Percentiles rank a stretch among this genome's conserved stretches.
These are phyloP conservation scores for Termitomyces bulborhizus DNA, from an alignment of 768 basidiomycete genomes.

Conservation along the genomic window DNA sequence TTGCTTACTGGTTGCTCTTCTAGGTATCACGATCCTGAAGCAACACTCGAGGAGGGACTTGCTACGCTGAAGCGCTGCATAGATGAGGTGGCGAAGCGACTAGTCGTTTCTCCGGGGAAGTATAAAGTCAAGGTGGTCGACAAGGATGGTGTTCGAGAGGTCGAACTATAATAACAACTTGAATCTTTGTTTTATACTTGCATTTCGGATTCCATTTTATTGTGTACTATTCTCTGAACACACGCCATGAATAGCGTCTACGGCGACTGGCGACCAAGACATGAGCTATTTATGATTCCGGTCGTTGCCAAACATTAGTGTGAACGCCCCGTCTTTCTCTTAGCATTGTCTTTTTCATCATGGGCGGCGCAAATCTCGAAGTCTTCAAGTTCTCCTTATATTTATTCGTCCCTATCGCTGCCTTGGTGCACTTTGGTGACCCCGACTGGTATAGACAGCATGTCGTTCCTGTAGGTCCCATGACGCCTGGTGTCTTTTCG, in stretches of 20 bases:
- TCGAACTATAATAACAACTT: conserved; percentile 48
- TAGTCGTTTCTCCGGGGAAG: conserved; percentile 71
- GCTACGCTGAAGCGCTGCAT: conserved; percentile 82
- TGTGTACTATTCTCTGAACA: conserved; percentile 1
- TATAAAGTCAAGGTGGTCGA: conserved; percentile 92
- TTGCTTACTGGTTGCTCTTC: not conserved
- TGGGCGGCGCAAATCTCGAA: conserved; percentile 66
- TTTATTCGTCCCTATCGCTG: conserved; percentile 76
- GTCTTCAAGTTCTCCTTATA: conserved; percentile 88
- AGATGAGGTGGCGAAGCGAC: conserved; percentile 77
- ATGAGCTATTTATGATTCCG: not conserved
- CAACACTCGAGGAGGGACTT: conserved; percentile 78
- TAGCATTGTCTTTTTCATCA: not conserved
- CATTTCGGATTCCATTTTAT: conserved; percentile 3
- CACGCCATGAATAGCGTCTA: not conserved
- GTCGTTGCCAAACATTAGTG: not conserved
- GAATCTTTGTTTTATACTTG: conserved; percentile 7
- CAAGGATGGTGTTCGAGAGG: conserved; percentile 80
- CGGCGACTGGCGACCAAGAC: not conserved
- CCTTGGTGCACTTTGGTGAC: conserved; percentile 82
- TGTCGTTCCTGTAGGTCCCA: conserved; percentile 59
- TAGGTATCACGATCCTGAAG: conserved; percentile 90
- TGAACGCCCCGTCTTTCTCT: not conserved
- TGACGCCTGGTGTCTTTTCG: not conserved
- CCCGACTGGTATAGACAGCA: conserved; percentile 79